phyloP scores from a whole-genome alignment of 1,284 basidiomycete genomes.

The Sporisorium exsertum region DNA sequence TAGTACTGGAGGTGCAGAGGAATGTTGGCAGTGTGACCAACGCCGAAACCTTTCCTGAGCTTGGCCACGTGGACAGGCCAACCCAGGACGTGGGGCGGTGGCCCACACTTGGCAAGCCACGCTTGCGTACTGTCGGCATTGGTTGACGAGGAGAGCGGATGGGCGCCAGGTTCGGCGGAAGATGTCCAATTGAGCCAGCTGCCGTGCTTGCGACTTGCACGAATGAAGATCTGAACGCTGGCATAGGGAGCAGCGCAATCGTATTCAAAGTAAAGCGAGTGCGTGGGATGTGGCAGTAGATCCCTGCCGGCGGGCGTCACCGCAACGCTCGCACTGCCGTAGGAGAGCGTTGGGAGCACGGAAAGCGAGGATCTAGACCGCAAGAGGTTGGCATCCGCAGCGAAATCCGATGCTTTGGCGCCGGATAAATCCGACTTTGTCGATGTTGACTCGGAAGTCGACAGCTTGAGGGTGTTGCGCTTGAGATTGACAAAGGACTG shows the following conservation, averaged over 20 bases:
- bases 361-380: constrained; percentile 35
- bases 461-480: constrained; percentile 60
- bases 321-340: constrained; percentile 7
- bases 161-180: neutral
- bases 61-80: constrained; percentile 61
- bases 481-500: constrained; percentile 66
- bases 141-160: constrained; percentile 18
- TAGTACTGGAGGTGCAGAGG: constrained; percentile 50
- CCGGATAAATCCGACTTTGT: neutral
- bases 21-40: constrained; percentile 39
- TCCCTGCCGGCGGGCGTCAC: constrained; percentile 6
- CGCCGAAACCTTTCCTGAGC: constrained; percentile 51
- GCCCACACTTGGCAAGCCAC: constrained; percentile 45
- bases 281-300: constrained; percentile 46
- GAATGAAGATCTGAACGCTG: constrained; percentile 60
- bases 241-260: constrained; percentile 61
- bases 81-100: constrained; percentile 61
- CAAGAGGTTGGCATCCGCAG: constrained; percentile 28
- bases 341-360: constrained; percentile 35
- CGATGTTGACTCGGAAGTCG: neutral
- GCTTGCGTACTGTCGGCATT: constrained; percentile 13
- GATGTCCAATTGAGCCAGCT: constrained; percentile 53
- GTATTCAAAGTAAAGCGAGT: constrained; percentile 62
- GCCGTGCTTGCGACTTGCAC: constrained; percentile 63
- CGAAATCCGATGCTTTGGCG: constrained; percentile 2